phyloP scores from a whole-genome alignment of 768 basidiomycete genomes.

The Arthromyces matolae region DNA sequence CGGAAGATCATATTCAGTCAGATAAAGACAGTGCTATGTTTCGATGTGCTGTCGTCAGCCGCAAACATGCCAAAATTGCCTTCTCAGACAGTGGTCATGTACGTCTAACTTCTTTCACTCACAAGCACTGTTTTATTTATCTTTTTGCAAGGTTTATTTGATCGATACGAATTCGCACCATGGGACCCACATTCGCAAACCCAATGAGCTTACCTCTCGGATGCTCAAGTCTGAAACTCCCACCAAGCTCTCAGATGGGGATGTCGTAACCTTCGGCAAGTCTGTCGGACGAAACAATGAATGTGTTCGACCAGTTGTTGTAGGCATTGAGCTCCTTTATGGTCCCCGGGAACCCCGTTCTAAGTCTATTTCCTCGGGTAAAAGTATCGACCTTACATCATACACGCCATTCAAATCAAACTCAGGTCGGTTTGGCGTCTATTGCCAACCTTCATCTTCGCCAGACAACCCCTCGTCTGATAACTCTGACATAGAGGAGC shows the following conservation, averaged over 20 bases:
- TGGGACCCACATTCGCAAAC: conserved; percentile 63
- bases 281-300: conserved; percentile 60
- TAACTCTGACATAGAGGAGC: conserved; percentile 56
- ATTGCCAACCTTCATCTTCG: conserved; percentile 39
- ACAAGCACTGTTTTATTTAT: conserved; percentile 9
- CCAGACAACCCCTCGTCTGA: conserved; percentile 38
- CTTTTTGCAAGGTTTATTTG: conserved; percentile 54
- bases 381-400: conserved; percentile 14
- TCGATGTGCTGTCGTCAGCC: conserved; percentile 74
- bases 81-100: conserved; percentile 72
- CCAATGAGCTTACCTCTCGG: conserved; percentile 45
- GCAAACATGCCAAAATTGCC: conserved; percentile 73
- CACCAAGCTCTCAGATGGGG: conserved; percentile 59
- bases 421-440: conserved; percentile 65
- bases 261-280: conserved; percentile 76
- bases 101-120: conserved; percentile 23
- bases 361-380: conserved; percentile 27
- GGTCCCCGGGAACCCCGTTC: conserved; percentile 10
- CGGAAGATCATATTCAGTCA: conserved; percentile 36
- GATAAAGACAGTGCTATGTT: conserved; percentile 54
- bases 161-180: conserved; percentile 74
- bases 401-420: conserved; percentile 20
- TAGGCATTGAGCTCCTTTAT: conserved; percentile 53
- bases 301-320: conserved; percentile 60
- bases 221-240: conserved; percentile 53